phyloP scores from a whole-genome alignment of 352 stramenopile species.

The Globisporangium barbulae region DNA sequence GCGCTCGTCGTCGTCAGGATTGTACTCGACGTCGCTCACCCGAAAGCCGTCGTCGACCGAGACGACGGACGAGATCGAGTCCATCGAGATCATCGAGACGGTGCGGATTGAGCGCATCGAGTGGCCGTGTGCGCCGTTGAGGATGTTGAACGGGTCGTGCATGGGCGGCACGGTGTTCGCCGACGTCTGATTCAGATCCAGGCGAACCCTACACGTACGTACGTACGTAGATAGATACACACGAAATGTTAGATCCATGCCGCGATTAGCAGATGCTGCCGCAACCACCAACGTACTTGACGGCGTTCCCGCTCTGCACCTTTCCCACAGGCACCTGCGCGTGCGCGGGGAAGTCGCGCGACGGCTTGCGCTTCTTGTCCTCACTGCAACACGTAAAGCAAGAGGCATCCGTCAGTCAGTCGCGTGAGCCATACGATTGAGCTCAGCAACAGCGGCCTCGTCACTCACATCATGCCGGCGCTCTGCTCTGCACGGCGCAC shows the following conservation, averaged over 20 bases:
- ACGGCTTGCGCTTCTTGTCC: slow-evolving; percentile 86
- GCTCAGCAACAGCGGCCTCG: background rate
- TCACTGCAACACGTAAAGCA: slow-evolving; percentile 26
- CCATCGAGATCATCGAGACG: slow-evolving; percentile 63
- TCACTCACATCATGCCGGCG: slow-evolving; percentile 7
- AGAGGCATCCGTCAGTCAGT: background rate
- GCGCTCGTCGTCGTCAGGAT: slow-evolving; percentile 24
- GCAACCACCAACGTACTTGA: slow-evolving; percentile 21
- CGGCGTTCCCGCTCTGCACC: slow-evolving; percentile 28
- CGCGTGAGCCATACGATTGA: background rate
- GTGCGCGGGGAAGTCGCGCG: slow-evolving; percentile 69
- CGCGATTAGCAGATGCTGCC: background rate
- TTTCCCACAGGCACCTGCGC: slow-evolving; percentile 68
- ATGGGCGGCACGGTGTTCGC: slow-evolving; percentile 57
- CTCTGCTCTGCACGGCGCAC: background rate
- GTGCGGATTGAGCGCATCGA: slow-evolving; percentile 30
- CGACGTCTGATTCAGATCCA: slow-evolving; percentile 44
- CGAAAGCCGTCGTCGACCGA: slow-evolving; percentile 64
- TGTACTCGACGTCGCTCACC: slow-evolving; percentile 26
- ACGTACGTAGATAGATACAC: background rate
- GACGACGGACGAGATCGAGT: slow-evolving; percentile 47
- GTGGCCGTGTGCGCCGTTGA: slow-evolving; percentile 39
- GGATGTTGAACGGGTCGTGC: slow-evolving; percentile 76
- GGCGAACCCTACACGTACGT: slow-evolving; percentile 29
- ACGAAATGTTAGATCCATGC: background rate